Conservation (phyloP, 768 basidiomycete genomes). For the Boletus reticuloceps region DNA sequence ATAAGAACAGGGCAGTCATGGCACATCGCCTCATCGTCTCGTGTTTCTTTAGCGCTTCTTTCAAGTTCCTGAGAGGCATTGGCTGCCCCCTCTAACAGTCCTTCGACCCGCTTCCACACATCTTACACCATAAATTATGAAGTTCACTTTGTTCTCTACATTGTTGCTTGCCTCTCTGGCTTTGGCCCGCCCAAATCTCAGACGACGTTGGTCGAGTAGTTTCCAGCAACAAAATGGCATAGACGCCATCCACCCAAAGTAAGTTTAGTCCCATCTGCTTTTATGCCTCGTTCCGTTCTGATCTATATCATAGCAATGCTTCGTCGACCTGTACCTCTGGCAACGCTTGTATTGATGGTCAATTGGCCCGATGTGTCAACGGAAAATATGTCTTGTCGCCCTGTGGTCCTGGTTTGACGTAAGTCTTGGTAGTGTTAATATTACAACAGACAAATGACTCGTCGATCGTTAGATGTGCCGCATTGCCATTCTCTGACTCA, state of each 20-base stretch:
- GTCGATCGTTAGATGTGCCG: too few relatives aligned
- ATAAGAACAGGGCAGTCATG: slow-evolving; percentile 16
- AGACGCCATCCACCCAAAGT: slow-evolving; percentile 43
- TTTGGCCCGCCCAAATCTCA: slow-evolving; percentile 37
- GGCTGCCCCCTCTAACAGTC: slow-evolving; percentile 19
- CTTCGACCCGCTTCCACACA: neutral
- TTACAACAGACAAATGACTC: too few relatives aligned
- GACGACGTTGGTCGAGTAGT: slow-evolving; percentile 23
- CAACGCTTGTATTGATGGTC: neutral
- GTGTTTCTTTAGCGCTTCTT: slow-evolving; percentile 3
- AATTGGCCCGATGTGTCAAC: slow-evolving; percentile 26
- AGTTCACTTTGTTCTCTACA: slow-evolving; percentile 37
- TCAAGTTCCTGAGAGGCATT: slow-evolving; percentile 18
- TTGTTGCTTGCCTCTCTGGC: slow-evolving; percentile 26
- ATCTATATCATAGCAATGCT: slow-evolving; percentile 12
- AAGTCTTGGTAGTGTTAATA: too few relatives aligned
- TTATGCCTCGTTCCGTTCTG: neutral
- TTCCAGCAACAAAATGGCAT: slow-evolving; percentile 40
- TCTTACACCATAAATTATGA: slow-evolving; percentile 27
- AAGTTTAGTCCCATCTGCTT: slow-evolving; percentile 5
- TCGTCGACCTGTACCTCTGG: too few relatives aligned
- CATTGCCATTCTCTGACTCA: too few relatives aligned
- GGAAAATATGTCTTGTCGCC: too few relatives aligned
- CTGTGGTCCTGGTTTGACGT: too few relatives aligned
- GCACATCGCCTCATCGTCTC: neutral